Base-by-base conservation (phyloP, 164 flowering plant species). In the Vitis rupestris region DNA sequence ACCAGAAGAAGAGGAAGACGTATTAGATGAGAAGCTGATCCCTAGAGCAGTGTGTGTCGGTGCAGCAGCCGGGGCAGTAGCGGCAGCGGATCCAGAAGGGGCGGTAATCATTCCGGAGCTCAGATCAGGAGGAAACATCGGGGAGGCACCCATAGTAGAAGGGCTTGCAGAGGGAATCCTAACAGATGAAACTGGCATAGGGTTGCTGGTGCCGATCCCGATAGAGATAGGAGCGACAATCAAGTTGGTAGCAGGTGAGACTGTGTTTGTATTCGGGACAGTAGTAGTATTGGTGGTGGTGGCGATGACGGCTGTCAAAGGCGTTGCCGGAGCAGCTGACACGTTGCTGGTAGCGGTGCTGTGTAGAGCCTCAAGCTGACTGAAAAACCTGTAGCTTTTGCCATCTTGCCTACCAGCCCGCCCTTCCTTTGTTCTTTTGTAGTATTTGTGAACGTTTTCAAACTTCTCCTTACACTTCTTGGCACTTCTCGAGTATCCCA, bases 381-480 rank as follows among this genome's bases (percentile, higher is more conserved):
- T 75, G 80, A 85, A 88, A 64, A 83, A 88, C 44, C 83, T 76
- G 70, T 88, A 88, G 72, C 74, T 79, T 64, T 88, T 88, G 51
- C 93, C 93, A 73, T 86, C 90, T 69, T 88, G 93, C 58, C 93
- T 85, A 0, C 90, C 90, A 10, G 84, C 90, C 23, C 88, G 72
- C 2, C 89, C 84, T 72, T 88, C 93, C 62, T 86, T 86, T 5
- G 93, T 88, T 31, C 88, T 55, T 75, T 88, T 88, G 82, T 88
- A 86, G 74, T 88, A 88, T 67, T 88, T 88, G 71, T 88, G 87
- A 1, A 88, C 87, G 83, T 88, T 88, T 63, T 88, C 93, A 67
- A 88, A 88, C 70, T 88, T 88, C 72, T 88, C 92, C 56, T 82
- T 88, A 79, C 92, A 88, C 75, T 88, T 88, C 80, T 85, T 88